Conservation (phyloP, 2,329 filamentous ascomycete genomes). For the Samsoniella hepiali region DNA sequence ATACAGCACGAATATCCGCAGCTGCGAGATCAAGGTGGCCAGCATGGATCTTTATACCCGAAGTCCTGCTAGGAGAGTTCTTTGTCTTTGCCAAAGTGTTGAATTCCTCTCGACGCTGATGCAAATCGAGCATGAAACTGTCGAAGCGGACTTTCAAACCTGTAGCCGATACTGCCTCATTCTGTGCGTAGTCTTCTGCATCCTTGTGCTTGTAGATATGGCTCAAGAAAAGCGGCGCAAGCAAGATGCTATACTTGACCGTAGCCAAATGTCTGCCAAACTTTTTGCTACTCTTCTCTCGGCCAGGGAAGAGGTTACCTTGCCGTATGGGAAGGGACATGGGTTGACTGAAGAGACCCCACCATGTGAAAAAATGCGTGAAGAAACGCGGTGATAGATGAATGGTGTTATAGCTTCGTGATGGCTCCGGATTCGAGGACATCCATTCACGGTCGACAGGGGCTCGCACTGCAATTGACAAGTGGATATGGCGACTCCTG, state of each 20-base stretch:
- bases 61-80: constrained; percentile 76
- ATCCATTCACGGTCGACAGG: constrained; percentile 86
- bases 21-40: constrained; percentile 89
- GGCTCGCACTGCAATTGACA: constrained; percentile 87
- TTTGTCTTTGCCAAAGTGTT: constrained; percentile 74
- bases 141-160: constrained; percentile 95
- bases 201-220: constrained; percentile 99
- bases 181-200: constrained; percentile 75
- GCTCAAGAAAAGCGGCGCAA: constrained; percentile 90
- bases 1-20: constrained; percentile 89
- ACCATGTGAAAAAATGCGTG: constrained; percentile 97
- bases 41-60: constrained; percentile 91
- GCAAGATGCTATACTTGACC: constrained; percentile 91
- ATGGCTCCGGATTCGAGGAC: constrained; percentile 68
- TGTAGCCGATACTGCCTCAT: constrained; percentile 73
- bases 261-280: constrained; percentile 96
- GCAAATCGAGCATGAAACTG: constrained; percentile 95
- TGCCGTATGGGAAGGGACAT: constrained; percentile 95
- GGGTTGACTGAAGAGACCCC: constrained; percentile 91
- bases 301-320: constrained; percentile 82
- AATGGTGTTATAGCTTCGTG: constrained; percentile 91
- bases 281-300: constrained; percentile 97
- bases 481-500: constrained; percentile 91
- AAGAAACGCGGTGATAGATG: constrained; percentile 95
- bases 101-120: constrained; percentile 91